Base-by-base conservation (phyloP, 345 rosid species). In the Eucalyptus erythrocorys region DNA sequence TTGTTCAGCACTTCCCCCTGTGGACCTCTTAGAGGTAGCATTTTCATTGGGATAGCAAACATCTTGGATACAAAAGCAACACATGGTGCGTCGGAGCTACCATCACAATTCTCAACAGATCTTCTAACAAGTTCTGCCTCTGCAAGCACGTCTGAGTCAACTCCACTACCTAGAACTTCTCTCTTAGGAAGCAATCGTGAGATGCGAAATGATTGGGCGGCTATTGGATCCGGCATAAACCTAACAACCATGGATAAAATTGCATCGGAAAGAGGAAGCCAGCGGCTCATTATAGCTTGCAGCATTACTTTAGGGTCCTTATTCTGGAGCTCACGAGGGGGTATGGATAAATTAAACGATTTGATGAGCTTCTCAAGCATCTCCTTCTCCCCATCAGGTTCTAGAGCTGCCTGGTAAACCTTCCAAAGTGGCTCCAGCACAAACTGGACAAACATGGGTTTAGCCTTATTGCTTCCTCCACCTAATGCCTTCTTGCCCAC, bases 351-450 rank as follows among this genome's bases (percentile, higher is more conserved):
- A 90, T 94, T 96, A 89, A 96, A 97, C 5, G 94, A 92, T 86
- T 95, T 95, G 24, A 97, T 94, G 68, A 96, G 96, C 92, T 95
- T 96, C 88, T 91, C 95, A 68, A 96, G 94, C 85, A 95, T 85
- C 12, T 88, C 91, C 92, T 88, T 95, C 90, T 93, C 94, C 45
- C 99, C 96, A 80, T 91, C 94, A 3, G 97, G 96, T 88, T 95
- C 95, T 68, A 95, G 88, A 84, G 97, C 97, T 86, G 96, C 95
- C 76, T 94, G 92, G 90, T 96, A 96, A 88, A 97, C 95, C 93
- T 95, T 93, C 99, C 99, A 96, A 85, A 97, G 92, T 30, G 96
- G 99, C 88, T 97, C 98, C 88, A 97, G 99, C 90, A 97, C 98
- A 93, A 95, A 96, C 91, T 97, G 97, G 85, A 97, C 99, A 93